Base-by-base conservation (phyloP, 371 early-diverging fungal genomes). In the Actinomortierella wolfii region DNA sequence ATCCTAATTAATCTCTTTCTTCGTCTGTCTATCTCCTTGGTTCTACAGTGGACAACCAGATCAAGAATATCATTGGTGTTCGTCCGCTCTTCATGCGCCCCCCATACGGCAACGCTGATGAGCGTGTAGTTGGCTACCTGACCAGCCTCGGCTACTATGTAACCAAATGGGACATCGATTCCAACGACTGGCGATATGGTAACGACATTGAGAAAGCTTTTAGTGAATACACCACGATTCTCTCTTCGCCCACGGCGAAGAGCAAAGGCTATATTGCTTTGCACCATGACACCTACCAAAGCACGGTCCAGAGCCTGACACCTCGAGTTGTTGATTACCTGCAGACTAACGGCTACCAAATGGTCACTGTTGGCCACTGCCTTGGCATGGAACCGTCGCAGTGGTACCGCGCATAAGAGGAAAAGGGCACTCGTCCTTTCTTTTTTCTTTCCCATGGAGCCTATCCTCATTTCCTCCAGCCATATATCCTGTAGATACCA, bases 11-110 rank as follows among this genome's bases (percentile, higher is more conserved):
- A 9, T 5, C n/a, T 28, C 24, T n/a, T n/a, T 0, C 24, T 13
- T 17, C 45, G 26, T 45, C 3, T 21, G 44, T 41, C 14, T 15
- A 43, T 17, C 20, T 18, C 52, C 8, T n/a, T 39, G 4, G 11
- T 21, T n/a, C 14, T 15, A 1, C 14, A 70, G 65, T 70, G 15
- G 70, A 69, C 46, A 29, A 56, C n/a, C 49, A 53, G 17, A 17
- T 70, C 57, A 46, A 57, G 52, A n/a, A 28, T 11, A 57, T 70
- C 17, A 57, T 70, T 29, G 70, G 65, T 14, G 60, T 60, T 13
- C 57, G 65, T 5, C 61, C 70, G 11, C 54, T 56, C 9, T 61
- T 49, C 51, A 70, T 70, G 70, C 70, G 64, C 8, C 65, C 70
- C 3, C 61, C 70, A 0, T 70, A 34, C 21, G 65, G 70, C 13